Conservation (phyloP, 1,284 basidiomycete species). For the Tilletiopsis washingtonensis region DNA sequence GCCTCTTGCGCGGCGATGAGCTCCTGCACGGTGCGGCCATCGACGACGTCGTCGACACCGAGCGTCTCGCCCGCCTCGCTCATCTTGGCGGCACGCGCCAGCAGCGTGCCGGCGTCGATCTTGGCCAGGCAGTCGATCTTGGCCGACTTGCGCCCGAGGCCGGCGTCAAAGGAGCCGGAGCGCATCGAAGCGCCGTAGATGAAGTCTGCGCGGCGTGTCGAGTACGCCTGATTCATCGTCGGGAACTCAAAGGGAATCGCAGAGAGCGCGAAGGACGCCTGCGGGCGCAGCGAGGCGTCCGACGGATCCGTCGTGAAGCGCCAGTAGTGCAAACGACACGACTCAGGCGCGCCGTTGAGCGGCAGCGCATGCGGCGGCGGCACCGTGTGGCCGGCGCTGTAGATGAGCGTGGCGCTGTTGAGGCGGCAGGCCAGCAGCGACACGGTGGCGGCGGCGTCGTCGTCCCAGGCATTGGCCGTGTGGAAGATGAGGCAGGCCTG, state of each 20-base stretch:
- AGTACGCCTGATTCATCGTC: conserved; percentile 44
- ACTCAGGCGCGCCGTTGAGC: conserved; percentile 46
- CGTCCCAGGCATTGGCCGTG: conserved; percentile 53
- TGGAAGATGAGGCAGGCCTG: conserved; percentile 53
- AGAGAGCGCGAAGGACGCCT: conserved; percentile 48
- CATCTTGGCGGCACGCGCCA: not conserved
- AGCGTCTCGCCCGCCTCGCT: conserved; percentile 23
- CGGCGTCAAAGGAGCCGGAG: conserved; percentile 49
- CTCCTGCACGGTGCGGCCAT: conserved; percentile 46
- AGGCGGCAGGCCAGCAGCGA: conserved; percentile 53
- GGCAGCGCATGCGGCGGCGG: conserved; percentile 43
- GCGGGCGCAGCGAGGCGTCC: not conserved
- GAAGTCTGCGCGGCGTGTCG: conserved; percentile 48
- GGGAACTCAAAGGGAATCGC: conserved; percentile 54
- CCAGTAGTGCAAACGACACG: conserved; percentile 52
- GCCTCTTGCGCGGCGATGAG: conserved; percentile 43
- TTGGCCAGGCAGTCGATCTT: conserved; percentile 54
- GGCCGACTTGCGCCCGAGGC: conserved; percentile 50
- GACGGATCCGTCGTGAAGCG: conserved; percentile 37
- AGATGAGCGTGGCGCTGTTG: conserved; percentile 52
- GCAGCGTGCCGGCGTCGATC: conserved; percentile 41
- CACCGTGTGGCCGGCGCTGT: conserved; percentile 50
- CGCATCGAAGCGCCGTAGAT: conserved; percentile 47
- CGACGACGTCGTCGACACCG: conserved; percentile 48
- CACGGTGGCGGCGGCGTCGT: conserved; percentile 1